Conservation (phyloP, 208 protist genomes). For the Trypanosoma melophagium region DNA sequence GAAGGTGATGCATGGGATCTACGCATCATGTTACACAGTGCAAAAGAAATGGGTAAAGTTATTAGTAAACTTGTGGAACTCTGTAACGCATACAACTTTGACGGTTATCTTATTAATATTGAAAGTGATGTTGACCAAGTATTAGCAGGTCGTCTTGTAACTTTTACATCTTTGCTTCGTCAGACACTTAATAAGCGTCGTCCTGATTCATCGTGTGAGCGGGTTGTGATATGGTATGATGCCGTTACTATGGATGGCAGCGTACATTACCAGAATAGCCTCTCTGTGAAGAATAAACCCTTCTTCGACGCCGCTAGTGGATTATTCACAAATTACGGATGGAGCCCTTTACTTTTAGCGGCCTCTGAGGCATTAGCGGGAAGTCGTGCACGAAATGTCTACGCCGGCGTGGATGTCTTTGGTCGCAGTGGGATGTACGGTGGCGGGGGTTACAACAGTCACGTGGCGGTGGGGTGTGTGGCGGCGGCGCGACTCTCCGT, state of each 20-base stretch:
- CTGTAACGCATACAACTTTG: slow-evolving; percentile 75
- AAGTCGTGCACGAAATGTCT: slow-evolving; percentile 50
- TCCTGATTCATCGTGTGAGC: not conserved
- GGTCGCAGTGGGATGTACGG: slow-evolving; percentile 61
- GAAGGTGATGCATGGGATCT: slow-evolving; percentile 50
- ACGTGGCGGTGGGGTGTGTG: slow-evolving; percentile 43
- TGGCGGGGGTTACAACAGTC: slow-evolving; percentile 73
- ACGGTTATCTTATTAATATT: slow-evolving; percentile 93
- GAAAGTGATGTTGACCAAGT: slow-evolving; percentile 51
- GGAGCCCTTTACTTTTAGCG: slow-evolving; percentile 53
- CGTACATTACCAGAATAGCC: slow-evolving; percentile 76
- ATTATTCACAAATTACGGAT: slow-evolving; percentile 91
- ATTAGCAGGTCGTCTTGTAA: slow-evolving; percentile 46
- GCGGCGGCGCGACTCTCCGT: slow-evolving; percentile 41
- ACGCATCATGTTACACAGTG: slow-evolving; percentile 14
- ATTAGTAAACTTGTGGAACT: slow-evolving; percentile 63
- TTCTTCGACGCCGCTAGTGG: slow-evolving; percentile 86
- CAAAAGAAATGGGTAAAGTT: slow-evolving; percentile 36
- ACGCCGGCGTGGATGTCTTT: slow-evolving; percentile 86
- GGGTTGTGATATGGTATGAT: slow-evolving; percentile 91
- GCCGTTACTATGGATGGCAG: slow-evolving; percentile 60
- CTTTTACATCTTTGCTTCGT: slow-evolving; percentile 61
- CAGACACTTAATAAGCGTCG: slow-evolving; percentile 20
- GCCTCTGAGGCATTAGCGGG: slow-evolving; percentile 35
- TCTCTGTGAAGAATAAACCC: slow-evolving; percentile 69